phyloP scores from a whole-genome alignment of 75 land plant species.

The Sequoia sempervirens region DNA sequence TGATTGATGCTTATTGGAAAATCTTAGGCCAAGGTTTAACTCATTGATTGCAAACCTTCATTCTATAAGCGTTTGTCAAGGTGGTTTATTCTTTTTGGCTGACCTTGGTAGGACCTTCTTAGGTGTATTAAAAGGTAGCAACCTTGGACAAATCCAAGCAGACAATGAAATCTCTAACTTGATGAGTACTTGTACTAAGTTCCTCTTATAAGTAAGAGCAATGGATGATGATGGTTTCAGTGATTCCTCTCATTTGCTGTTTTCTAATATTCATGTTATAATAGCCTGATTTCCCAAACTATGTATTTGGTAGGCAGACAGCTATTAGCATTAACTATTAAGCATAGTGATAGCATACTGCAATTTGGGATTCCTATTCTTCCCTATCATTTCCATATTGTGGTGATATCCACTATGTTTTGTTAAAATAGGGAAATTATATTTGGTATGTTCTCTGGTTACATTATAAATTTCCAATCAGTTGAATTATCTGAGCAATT shows the following conservation, averaged over 20 bases:
- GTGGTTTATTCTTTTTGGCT: neutral
- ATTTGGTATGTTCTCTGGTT: neutral
- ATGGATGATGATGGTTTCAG: too few relatives aligned
- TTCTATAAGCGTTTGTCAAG: neutral
- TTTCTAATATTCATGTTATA: neutral
- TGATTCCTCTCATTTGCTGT: too few relatives aligned
- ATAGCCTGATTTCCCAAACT: neutral
- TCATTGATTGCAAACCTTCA: neutral
- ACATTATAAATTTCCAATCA: neutral
- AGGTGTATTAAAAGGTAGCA: neutral
- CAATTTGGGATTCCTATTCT: neutral
- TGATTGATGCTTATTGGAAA: too few relatives aligned
- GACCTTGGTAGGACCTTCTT: neutral
- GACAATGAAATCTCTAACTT: neutral
- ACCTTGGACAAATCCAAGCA: neutral
- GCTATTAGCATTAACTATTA: neutral
- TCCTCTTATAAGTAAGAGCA: neutral
- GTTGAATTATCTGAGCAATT: neutral
- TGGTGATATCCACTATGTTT: neutral
- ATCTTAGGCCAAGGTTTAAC: too few relatives aligned
- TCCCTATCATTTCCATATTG: neutral
- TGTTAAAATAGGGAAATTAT: neutral
- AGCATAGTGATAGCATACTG: neutral
- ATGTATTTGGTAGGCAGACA: neutral
- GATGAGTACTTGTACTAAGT: neutral